phyloP scores from a whole-genome alignment of 495 filamentous ascomycete species.

The Aeminium ludgeri region DNA sequence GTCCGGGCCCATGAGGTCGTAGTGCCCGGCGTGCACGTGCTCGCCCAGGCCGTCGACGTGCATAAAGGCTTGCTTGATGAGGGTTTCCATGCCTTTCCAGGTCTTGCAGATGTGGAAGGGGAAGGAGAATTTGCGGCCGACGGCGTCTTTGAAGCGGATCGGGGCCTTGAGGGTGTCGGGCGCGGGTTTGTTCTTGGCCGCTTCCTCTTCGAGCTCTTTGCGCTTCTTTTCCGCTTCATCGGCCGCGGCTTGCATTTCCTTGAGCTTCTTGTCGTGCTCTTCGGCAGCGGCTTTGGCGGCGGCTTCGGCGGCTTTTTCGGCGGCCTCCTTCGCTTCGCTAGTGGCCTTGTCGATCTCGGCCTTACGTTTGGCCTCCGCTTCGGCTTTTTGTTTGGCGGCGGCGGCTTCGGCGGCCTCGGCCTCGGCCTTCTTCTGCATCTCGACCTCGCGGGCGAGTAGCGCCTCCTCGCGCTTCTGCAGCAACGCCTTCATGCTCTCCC shows the following conservation, averaged over 20 bases:
- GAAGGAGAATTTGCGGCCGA: conserved; percentile 74
- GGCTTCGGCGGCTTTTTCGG: conserved; percentile 18
- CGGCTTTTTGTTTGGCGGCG: conserved; percentile 17
- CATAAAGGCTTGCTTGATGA: conserved; percentile 75
- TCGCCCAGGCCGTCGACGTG: conserved; percentile 70
- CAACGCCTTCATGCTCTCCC: conserved; percentile 21
- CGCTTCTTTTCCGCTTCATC: conserved; percentile 32
- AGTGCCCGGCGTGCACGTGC: conserved; percentile 70
- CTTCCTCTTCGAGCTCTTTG: conserved; percentile 36
- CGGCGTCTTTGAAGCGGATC: conserved; percentile 73
- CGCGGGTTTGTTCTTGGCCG: conserved; percentile 29
- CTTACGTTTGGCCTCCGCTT: conserved; percentile 18
- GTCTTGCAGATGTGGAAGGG: conserved; percentile 64
- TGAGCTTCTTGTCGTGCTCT: conserved; percentile 21
- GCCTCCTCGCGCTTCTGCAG: conserved; percentile 22
- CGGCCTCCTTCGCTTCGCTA: conserved; percentile 14
- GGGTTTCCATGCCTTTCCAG: conserved; percentile 70
- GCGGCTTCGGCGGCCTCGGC: conserved; percentile 24
- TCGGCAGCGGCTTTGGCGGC: conserved; percentile 20
- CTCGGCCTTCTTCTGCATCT: conserved; percentile 22
- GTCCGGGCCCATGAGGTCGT: conserved; percentile 68
- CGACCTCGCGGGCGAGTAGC: conserved; percentile 21
- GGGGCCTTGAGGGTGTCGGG: conserved; percentile 30
- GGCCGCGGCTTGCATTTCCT: conserved; percentile 26
- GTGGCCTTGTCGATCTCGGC: conserved; percentile 11